Evolutionary conservation across 768 basidiomycete species (phyloP), one percentile per base, ranked within the genome.

Genomic region (Trametes elegans): DNA sequence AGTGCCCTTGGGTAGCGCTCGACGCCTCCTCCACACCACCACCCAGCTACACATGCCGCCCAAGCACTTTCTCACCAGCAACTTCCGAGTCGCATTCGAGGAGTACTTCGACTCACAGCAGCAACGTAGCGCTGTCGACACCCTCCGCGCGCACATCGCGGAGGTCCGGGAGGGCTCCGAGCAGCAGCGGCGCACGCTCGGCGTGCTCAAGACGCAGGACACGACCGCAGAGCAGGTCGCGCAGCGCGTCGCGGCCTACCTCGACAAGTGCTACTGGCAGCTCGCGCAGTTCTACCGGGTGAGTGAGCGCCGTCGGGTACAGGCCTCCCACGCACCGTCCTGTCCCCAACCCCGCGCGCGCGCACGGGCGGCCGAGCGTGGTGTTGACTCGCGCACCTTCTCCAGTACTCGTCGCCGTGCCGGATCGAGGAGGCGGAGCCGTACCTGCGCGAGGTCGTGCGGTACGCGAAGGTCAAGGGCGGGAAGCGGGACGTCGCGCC

Each of bases 251-350:
- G 50, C 53, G 14, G 59, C 59, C 2, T 47, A 57, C 23, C 61
- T 64, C 2, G 57, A 64, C 47, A 62, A 59, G 24, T 64, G 63
- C 55, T 62, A 64, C 52, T 64, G 61, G 61, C 63, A 64, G 57
- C 53, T 64, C 28, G 57, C 61, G 13, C 59, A 62, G 44, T 64
- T 64, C 49, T 55, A 62, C 27, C 44, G 59, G 35, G 63, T 64
- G 39, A 45, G 63, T 57, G n/a, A n/a, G n/a, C n/a, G n/a, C n/a
- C n/a, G n/a, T n/a, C n/a, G n/a, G n/a, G n/a, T n/a, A n/a, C n/a
- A n/a, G n/a, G n/a, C n/a, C n/a, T n/a, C n/a, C n/a, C n/a, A n/a
- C n/a, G 45, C 7, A 32, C 19, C 23, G 19, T 40, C 26, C 39
- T 39, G 38, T 43, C 47, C 43, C 42, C n/a, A n/a, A n/a, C n/a